A percentile compares a stretch with the other conserved stretches of the same genome.
phyloP scores from a whole-genome alignment of 179 eudicot genomes.

The Actinidia polygama region DNA sequence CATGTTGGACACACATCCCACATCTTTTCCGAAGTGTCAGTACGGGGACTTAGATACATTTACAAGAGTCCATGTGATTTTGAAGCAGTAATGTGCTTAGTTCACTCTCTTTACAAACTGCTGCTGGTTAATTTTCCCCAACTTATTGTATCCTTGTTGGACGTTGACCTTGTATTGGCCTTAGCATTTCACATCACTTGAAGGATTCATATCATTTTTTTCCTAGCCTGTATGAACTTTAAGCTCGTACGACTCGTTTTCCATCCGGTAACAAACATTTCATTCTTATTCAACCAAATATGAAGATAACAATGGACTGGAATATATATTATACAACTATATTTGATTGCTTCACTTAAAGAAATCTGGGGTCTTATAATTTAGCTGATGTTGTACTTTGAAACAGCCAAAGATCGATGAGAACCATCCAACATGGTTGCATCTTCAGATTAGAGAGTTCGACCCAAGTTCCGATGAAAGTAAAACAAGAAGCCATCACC shows the following conservation, averaged over 20 bases:
- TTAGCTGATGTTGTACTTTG: background rate
- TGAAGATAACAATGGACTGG: constrained; percentile 6
- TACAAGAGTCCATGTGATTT: no score
- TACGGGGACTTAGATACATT: no score
- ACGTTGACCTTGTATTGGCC: background rate
- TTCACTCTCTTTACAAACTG: no score
- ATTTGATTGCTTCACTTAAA: background rate
- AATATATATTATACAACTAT: background rate
- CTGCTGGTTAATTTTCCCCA: no score
- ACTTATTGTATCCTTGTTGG: no score
- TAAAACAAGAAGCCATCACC: constrained; percentile 6
- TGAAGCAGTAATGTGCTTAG: no score
- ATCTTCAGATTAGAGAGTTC: constrained; percentile 31
- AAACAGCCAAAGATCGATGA: constrained; percentile 52
- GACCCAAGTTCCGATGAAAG: background rate
- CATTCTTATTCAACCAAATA: background rate
- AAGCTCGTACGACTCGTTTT: background rate
- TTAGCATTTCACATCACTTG: background rate
- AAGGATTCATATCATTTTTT: background rate
- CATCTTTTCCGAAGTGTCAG: no score
- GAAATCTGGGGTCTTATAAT: background rate
- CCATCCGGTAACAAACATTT: background rate
- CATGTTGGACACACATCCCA: no score
- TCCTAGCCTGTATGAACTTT: background rate
- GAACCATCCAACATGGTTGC: constrained; percentile 48